Base-by-base conservation (phyloP, 257 asterid species). In the Rhazya stricta region DNA sequence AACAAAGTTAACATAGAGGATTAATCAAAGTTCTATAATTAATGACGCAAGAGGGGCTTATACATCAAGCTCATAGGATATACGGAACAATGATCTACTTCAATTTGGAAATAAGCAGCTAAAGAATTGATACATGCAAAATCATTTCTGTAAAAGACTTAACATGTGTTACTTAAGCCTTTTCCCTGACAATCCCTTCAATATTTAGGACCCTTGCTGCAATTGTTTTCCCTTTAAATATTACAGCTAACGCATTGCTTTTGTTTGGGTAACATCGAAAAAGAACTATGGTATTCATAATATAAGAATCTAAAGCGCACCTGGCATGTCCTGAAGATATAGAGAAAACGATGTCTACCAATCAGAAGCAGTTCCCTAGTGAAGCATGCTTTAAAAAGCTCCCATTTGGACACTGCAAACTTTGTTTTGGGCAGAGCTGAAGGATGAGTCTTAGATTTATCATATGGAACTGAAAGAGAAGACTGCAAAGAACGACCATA, bases 331-430 rank as follows among this genome's bases (percentile, higher is more conserved):
- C 90, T 88, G 77, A 91, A 93, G 79, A 83, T 79, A 71, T 93
- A 93, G 71, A 93, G 87, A 81, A 86, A 88, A 27, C 90, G 79
- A 80, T 91, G 91, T 77, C 98, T 89, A 57, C 77, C 81, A 46
- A 93, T 88, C 57, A 91, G 90, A 88, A 93, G 94, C 74, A 87
- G 58, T 84, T 93, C 98, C 78, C 98, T 83, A 18, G 78, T 71
- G 78, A 93, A 89, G 77, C 98, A 93, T 70, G 95, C 93, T 83
- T 78, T 89, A 63, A 89, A 87, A 80, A 93, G 93, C 81, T 89
- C 97, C 91, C 78, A 81, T 79, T 74, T 86, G 61, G 93, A 73
- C 48, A 85, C 81, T 9, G 97, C 91, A 80, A 73, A 93, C 81
- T 87, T 89, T n/a, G 86, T 81, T 60, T 30, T 85, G 71, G 93